Percentiles rank a stretch among this genome's conserved stretches.
Conservation (phyloP, 306 rosid genomes). For the Trifolium dubium region DNA sequence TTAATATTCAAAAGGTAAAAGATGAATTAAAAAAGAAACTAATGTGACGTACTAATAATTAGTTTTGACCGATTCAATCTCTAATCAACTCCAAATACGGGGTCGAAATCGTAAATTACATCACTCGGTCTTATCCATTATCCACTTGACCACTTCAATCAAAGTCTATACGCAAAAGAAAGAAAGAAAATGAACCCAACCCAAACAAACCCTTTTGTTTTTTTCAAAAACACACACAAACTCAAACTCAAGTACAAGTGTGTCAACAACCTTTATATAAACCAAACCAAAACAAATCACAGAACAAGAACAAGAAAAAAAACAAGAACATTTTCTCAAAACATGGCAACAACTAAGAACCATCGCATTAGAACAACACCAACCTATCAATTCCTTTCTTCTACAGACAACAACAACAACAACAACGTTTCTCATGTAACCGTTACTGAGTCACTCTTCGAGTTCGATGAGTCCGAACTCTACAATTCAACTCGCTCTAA, state of each 20-base stretch:
- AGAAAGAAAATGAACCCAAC: not conserved
- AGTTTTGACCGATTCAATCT: not conserved
- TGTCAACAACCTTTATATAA: conserved; percentile 56
- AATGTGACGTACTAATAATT: too few species aligned
- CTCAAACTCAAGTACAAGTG: not conserved
- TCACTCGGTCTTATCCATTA: not conserved
- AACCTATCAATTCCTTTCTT: conserved; percentile 61
- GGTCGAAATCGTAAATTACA: not conserved
- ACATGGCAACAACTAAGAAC: conserved; percentile 62
- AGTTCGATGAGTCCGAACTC: conserved; percentile 78
- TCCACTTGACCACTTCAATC: too few species aligned
- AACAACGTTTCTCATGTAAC: conserved; percentile 35
- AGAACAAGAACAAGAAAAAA: not conserved
- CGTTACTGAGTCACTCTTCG: conserved; percentile 58
- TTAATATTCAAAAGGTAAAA: too few species aligned
- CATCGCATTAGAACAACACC: conserved; percentile 54
- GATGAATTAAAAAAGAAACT: too few species aligned
- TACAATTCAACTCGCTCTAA: conserved; percentile 55
- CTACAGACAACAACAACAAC: conserved; percentile 49
- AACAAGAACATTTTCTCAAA: not conserved
- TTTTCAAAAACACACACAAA: not conserved
- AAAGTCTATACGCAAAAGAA: not conserved
- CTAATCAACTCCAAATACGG: too few species aligned
- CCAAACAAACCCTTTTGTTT: not conserved
- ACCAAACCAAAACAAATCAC: conserved; percentile 41